A percentile compares a stretch with the other conserved stretches of the same genome.
phyloP scores from a whole-genome alignment of 1,139 yeast genomes.

The Torulaspora pretoriensis region DNA sequence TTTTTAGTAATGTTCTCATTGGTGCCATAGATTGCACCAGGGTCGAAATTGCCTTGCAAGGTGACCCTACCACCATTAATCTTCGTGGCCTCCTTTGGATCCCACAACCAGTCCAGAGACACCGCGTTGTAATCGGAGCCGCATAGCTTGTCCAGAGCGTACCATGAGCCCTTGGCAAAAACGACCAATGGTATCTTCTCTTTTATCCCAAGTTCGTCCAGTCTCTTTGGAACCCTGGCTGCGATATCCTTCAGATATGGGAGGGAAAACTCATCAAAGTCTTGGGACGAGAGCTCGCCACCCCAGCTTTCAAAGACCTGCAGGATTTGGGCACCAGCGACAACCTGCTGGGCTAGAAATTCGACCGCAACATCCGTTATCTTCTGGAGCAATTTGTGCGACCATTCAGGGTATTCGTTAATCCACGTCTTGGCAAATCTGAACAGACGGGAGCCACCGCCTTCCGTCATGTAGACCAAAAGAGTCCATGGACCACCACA shows the following conservation, averaged over 20 bases:
- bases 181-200: slow-evolving; percentile 83
- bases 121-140: slow-evolving; percentile 81
- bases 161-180: slow-evolving; percentile 97
- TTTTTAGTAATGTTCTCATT: slow-evolving; percentile 73
- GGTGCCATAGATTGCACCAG: slow-evolving; percentile 89
- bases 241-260: slow-evolving; percentile 83
- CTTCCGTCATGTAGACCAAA: slow-evolving; percentile 95
- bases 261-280: slow-evolving; percentile 80
- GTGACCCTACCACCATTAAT: slow-evolving; percentile 76
- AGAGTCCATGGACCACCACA: slow-evolving; percentile 99
- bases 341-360: slow-evolving; percentile 88
- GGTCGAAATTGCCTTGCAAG: slow-evolving; percentile 93
- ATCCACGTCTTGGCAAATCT: slow-evolving; percentile 92
- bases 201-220: slow-evolving; percentile 62
- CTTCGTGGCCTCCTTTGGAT: slow-evolving; percentile 79
- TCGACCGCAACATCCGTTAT: slow-evolving; percentile 88
- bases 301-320: slow-evolving; percentile 99
- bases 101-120: slow-evolving; percentile 88
- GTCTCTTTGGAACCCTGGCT: slow-evolving; percentile 59
- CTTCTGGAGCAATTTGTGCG: slow-evolving; percentile 69
- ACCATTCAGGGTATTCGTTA: slow-evolving; percentile 67
- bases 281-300: slow-evolving; percentile 88
- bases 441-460: slow-evolving; percentile 91
- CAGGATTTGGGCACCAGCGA: slow-evolving; percentile 96
- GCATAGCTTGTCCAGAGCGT: slow-evolving; percentile 83